phyloP scores from a whole-genome alignment of 176 grass and related monocot genomes.

The Aegilops umbellulata region DNA sequence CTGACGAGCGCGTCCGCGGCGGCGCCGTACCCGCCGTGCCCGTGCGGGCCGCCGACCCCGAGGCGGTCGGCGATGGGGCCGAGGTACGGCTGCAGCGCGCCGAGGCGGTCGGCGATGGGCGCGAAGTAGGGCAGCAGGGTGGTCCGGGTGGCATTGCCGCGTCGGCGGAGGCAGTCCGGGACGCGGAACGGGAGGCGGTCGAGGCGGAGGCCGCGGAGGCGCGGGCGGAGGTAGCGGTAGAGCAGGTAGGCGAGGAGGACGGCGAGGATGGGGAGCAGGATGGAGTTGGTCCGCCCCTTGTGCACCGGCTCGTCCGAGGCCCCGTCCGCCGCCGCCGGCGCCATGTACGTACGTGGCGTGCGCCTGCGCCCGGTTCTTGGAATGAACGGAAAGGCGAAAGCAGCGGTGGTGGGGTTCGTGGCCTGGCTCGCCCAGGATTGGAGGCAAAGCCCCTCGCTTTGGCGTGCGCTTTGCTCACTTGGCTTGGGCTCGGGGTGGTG shows the following conservation, averaged over 20 bases:
- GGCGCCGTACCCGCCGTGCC: neutral
- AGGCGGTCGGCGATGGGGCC: constrained; percentile 47
- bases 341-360: constrained; percentile 13
- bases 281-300: constrained; percentile 47
- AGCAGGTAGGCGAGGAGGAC: constrained; percentile 52
- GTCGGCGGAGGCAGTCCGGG: constrained; percentile 49
- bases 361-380: neutral
- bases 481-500: neutral
- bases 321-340: constrained; percentile 15
- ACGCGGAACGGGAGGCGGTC: constrained; percentile 24
- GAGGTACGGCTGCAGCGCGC: constrained; percentile 47
- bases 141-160: neutral
- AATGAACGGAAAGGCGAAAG: neutral
- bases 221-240: constrained; percentile 62
- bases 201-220: constrained; percentile 41
- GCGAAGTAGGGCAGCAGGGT: constrained; percentile 53
- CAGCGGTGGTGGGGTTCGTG: neutral
- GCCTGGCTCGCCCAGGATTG: neutral
- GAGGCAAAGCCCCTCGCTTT: constrained; percentile 32
- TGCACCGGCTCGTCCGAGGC: constrained; percentile 20
- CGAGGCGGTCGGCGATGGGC: constrained; percentile 58
- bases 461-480: constrained; percentile 34
- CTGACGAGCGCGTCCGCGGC: constrained; percentile 58
- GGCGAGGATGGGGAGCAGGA: constrained; percentile 51
- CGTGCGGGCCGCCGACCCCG: constrained; percentile 14